Evolutionary conservation across 805 yeast species (phyloP).

Genomic region (Zygosaccharomyces gambellarensis): DNA sequence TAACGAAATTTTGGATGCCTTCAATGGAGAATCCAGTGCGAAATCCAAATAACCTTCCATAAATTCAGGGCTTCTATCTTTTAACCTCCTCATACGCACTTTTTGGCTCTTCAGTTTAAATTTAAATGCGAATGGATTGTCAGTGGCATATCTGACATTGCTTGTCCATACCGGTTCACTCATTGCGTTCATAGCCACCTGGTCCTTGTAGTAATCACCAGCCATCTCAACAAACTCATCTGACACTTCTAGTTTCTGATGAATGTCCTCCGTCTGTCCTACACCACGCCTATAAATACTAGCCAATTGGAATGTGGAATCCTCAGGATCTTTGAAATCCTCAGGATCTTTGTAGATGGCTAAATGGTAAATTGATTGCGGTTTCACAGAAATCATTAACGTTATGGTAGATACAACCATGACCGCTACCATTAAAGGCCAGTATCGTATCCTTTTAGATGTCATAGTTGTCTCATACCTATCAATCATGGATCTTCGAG

Average conservation of each 20-base stretch:
- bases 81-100: conserved; percentile 36
- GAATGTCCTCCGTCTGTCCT: conserved; percentile 10
- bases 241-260: conserved; percentile 23
- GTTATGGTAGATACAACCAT: background rate
- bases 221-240: conserved; percentile 16
- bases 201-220: conserved; percentile 13
- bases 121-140: conserved; percentile 25
- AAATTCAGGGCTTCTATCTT: conserved; percentile 51
- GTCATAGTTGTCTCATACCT: background rate
- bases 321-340: background rate
- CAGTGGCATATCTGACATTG: conserved; percentile 15
- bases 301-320: conserved; percentile 16
- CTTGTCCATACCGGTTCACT: conserved; percentile 23
- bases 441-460: background rate
- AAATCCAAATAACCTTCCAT: conserved; percentile 62
- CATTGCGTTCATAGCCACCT: background rate
- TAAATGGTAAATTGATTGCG: background rate
- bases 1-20: conserved; percentile 37
- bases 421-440: background rate
- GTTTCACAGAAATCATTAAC: background rate
- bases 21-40: conserved; percentile 39
- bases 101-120: conserved; percentile 14
- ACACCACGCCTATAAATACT: conserved; percentile 27
- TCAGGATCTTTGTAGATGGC: background rate
- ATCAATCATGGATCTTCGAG: background rate